phyloP scores from a whole-genome alignment of 768 basidiomycete species.

The Lactarius psammicola region DNA sequence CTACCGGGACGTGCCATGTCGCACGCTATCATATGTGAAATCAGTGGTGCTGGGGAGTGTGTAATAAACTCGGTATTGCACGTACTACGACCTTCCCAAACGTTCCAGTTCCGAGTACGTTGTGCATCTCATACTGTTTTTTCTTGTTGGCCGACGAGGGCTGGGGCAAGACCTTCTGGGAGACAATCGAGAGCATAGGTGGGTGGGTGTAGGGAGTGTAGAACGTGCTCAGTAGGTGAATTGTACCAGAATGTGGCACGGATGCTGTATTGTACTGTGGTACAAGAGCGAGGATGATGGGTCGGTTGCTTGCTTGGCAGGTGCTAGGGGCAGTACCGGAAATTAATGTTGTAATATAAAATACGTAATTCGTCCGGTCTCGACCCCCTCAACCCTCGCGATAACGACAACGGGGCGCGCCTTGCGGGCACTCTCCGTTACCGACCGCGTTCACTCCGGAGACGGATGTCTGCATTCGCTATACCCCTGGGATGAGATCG shows the following conservation, averaged over 20 bases:
- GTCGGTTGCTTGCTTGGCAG: not conserved
- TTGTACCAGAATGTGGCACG: too few species aligned
- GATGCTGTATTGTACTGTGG: too few species aligned
- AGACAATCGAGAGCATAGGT: slow-evolving; percentile 29
- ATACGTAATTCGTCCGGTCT: not conserved
- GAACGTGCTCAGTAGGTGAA: not conserved
- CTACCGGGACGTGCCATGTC: slow-evolving; percentile 73
- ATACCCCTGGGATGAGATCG: not conserved
- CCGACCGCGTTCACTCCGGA: not conserved
- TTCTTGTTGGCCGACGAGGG: slow-evolving; percentile 87
- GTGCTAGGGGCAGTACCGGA: too few species aligned
- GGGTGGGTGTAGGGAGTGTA: not conserved
- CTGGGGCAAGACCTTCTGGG: slow-evolving; percentile 71
- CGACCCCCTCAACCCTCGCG: not conserved
- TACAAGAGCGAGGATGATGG: too few species aligned
- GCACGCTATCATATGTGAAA: slow-evolving; percentile 48
- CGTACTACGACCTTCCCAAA: slow-evolving; percentile 89
- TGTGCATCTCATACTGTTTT: slow-evolving; percentile 71
- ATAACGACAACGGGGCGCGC: not conserved
- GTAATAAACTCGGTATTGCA: slow-evolving; percentile 23
- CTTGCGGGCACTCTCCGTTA: not conserved
- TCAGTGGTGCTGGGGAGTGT: slow-evolving; percentile 8
- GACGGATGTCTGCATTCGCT: not conserved
- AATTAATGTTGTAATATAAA: not conserved
- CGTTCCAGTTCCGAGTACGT: slow-evolving; percentile 75